A percentile compares a stretch with the other conserved stretches of the same genome.
phyloP scores from a whole-genome alignment of 192 early-diverging fungal genomes.

The Coemansia sp. region DNA sequence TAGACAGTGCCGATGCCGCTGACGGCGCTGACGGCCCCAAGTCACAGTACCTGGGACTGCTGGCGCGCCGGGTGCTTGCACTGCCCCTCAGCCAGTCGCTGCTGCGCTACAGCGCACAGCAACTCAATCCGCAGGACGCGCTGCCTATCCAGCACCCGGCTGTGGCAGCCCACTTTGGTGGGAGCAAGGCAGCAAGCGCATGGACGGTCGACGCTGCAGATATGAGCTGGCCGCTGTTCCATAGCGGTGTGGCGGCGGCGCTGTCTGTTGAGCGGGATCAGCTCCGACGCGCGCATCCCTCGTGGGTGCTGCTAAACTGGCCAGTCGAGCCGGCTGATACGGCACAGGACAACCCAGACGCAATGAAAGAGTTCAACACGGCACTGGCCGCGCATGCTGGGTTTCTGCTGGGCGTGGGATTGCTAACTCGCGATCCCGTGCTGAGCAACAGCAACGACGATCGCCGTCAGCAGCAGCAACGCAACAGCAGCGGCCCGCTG shows the following conservation, averaged over 20 bases:
- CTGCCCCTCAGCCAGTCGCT: slow-evolving; percentile 64
- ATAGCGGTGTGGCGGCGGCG: slow-evolving; percentile 79
- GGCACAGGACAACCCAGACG: slow-evolving; percentile 1
- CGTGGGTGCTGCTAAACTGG: slow-evolving; percentile 81
- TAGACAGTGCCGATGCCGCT: neutral
- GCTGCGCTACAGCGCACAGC: slow-evolving; percentile 61
- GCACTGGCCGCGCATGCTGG: slow-evolving; percentile 67
- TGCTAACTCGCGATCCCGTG: slow-evolving; percentile 20
- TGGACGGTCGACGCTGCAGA: slow-evolving; percentile 29
- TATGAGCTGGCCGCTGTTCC: slow-evolving; percentile 80
- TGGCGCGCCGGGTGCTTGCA: slow-evolving; percentile 56
- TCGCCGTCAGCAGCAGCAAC: neutral
- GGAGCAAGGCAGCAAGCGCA: slow-evolving; percentile 47
- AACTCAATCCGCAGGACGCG: slow-evolving; percentile 53
- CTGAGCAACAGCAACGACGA: neutral
- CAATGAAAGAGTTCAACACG: slow-evolving; percentile 19
- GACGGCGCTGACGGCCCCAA: slow-evolving; percentile 13
- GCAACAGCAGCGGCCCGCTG: slow-evolving; percentile 58
- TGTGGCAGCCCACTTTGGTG: slow-evolving; percentile 62
- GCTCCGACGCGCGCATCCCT: slow-evolving; percentile 53
- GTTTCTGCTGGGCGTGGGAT: slow-evolving; percentile 74
- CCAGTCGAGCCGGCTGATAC: slow-evolving; percentile 19
- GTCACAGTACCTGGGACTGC: slow-evolving; percentile 15
- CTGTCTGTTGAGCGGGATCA: slow-evolving; percentile 61
- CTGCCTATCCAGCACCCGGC: slow-evolving; percentile 57